Evolutionary conservation across 225 moss, liverwort and hornwort species (phyloP).

Genomic region (Neckera pumila): DNA sequence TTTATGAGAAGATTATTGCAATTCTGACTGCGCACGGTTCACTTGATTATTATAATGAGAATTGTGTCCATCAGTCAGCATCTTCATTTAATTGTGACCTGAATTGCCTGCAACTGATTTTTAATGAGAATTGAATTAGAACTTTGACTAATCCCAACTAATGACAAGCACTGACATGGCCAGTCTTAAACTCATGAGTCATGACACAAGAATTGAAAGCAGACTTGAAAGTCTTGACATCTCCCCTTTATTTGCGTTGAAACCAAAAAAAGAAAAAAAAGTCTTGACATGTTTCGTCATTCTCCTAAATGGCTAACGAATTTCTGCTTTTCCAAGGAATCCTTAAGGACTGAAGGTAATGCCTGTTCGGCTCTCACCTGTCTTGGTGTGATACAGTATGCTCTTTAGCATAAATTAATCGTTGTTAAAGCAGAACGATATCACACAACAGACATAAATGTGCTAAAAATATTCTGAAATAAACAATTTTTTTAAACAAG

Average conservation of each 20-base stretch:
- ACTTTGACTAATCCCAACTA: neutral
- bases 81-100: neutral
- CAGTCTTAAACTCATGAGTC: neutral
- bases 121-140: neutral
- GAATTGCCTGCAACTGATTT: neutral
- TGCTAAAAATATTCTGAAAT: neutral
- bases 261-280: too few relatives aligned
- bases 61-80: neutral
- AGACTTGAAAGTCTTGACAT: neutral
- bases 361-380: neutral
- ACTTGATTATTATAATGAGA: too few relatives aligned
- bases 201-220: neutral
- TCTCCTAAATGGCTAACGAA: too few relatives aligned
- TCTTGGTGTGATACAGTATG: too few relatives aligned
- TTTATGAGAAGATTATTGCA: neutral
- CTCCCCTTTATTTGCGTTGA: too few relatives aligned
- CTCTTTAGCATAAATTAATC: neutral
- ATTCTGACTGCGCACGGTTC: neutral
- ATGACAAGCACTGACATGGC: neutral
- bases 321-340: neutral
- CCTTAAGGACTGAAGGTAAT: neutral
- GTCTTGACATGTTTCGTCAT: too few relatives aligned
- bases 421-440: neutral
- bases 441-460: neutral
- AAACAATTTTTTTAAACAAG: neutral